phyloP scores from a whole-genome alignment of 345 rosid genomes.

The Anastatica hierochuntica region DNA sequence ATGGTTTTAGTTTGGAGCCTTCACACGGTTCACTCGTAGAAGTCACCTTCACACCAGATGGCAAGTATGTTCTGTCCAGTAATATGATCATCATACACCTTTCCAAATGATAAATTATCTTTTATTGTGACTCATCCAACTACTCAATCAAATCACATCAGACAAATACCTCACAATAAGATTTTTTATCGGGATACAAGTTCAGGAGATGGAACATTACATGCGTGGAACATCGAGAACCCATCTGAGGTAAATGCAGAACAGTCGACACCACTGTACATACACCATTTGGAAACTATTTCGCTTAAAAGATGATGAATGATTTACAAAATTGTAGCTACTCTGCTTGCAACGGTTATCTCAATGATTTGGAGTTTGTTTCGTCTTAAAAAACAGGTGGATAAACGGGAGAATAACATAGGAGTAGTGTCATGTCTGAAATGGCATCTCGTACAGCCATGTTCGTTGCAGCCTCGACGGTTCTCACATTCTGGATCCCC shows the following conservation, averaged over 20 bases:
- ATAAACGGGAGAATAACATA: constrained; percentile 66
- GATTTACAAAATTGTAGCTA: not conserved
- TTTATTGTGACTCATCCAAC: not conserved
- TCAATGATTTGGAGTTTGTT: too few species aligned
- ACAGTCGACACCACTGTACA: not conserved
- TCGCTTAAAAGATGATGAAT: not conserved
- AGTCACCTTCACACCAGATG: constrained; percentile 95
- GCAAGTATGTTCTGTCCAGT: constrained; percentile 93
- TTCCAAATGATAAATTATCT: not conserved
- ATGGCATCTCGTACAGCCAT: constrained; percentile 89
- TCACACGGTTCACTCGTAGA: constrained; percentile 69
- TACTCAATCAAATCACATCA: not conserved
- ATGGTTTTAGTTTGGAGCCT: constrained; percentile 86
- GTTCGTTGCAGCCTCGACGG: constrained; percentile 80
- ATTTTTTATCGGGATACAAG: constrained; percentile 37
- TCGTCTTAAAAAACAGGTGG: constrained; percentile 53
- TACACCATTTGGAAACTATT: not conserved
- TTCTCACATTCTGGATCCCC: constrained; percentile 92
- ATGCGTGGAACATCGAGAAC: constrained; percentile 76
- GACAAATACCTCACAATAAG: too few species aligned
- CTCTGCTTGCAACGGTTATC: too few species aligned
- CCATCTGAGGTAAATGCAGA: constrained; percentile 54
- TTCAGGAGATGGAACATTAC: constrained; percentile 89
- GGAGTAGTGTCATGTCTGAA: constrained; percentile 77
- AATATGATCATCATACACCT: constrained; percentile 13